Conservation (phyloP, 139 green algal species). For the Chlamydomonas eustigma region DNA sequence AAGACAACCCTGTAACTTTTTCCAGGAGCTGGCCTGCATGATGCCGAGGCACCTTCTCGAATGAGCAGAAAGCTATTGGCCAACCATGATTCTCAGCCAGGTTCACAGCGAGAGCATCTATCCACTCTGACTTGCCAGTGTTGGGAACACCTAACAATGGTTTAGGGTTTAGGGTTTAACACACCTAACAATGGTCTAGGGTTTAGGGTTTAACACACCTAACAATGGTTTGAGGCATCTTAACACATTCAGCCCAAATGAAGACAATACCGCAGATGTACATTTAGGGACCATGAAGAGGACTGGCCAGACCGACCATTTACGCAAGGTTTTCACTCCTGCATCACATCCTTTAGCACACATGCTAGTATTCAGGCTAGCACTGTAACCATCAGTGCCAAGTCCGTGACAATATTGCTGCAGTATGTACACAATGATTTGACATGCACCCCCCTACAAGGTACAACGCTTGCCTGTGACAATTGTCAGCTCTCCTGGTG, state of each 20-base stretch:
- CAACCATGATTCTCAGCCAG: conserved; percentile 72
- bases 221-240: no score
- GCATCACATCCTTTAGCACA: no score
- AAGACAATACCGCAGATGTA: no score
- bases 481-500: conserved; percentile 89
- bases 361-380: no score
- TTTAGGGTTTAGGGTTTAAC: background rate
- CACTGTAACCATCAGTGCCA: no score
- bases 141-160: conserved; percentile 79
- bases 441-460: no score
- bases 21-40: conserved; percentile 5
- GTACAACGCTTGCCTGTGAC: conserved; percentile 75
- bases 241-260: no score
- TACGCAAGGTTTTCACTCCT: no score
- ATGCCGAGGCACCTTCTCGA: conserved; percentile 69
- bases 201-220: background rate
- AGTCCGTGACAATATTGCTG: no score
- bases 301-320: no score
- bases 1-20: background rate
- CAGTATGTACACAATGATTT: no score
- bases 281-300: no score
- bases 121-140: conserved; percentile 93
- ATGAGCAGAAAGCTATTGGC: conserved; percentile 85
- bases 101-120: conserved; percentile 90
- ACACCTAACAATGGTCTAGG: background rate